Conservation (phyloP, 768 basidiomycete species). For the Psilocybe azurescens region DNA sequence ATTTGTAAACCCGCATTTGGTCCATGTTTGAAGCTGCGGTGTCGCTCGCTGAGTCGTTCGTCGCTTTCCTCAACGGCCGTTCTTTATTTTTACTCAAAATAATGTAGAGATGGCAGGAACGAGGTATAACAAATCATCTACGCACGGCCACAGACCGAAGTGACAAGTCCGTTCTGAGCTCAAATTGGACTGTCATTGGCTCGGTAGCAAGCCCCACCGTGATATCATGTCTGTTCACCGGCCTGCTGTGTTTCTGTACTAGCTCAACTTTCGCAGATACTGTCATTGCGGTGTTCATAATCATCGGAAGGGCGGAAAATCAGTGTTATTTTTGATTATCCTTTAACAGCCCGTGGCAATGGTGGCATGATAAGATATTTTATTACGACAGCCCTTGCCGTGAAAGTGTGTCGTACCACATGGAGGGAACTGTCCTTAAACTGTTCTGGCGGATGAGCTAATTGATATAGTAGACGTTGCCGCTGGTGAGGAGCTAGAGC, state of each 20-base stretch:
- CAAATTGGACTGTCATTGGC: not conserved
- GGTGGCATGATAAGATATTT: not conserved
- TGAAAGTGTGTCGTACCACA: not conserved
- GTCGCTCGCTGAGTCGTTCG: too few species aligned
- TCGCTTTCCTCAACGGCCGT: too few species aligned
- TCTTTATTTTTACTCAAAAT: too few species aligned
- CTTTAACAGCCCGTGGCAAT: not conserved
- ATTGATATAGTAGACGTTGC: not conserved
- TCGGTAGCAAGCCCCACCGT: not conserved
- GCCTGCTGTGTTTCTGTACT: too few species aligned
- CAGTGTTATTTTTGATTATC: not conserved
- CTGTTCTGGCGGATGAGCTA: not conserved
- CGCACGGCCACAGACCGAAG: not conserved
- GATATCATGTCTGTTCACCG: too few species aligned
- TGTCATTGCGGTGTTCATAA: too few species aligned
- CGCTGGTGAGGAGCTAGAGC: not conserved
- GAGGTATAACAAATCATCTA: too few species aligned
- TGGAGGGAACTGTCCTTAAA: not conserved
- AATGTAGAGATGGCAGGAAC: too few species aligned
- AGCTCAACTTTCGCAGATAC: not conserved
- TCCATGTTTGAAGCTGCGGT: too few species aligned
- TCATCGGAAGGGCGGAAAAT: too few species aligned
- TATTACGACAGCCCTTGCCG: not conserved
- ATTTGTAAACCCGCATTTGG: too few species aligned
- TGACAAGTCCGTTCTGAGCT: not conserved